phyloP scores from a whole-genome alignment of 371 early-diverging fungal genomes.

The Mortierella sp. region DNA sequence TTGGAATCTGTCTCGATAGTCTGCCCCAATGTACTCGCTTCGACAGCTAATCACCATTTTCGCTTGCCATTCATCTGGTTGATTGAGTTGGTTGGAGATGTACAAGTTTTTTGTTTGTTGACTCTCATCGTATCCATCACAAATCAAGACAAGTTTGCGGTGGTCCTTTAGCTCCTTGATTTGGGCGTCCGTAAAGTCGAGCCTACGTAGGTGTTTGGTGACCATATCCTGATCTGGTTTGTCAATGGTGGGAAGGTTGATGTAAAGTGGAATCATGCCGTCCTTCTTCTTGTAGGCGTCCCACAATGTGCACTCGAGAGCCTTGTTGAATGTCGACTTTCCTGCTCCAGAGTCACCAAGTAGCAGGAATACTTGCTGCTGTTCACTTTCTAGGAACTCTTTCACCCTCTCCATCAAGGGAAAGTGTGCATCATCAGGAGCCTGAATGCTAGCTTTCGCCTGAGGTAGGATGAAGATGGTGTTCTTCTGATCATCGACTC shows the following conservation, averaged over 20 bases:
- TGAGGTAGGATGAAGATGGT: conserved; percentile 10
- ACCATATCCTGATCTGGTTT: conserved; percentile 14
- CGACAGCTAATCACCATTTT: too few relatives aligned
- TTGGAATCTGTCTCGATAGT: too few relatives aligned
- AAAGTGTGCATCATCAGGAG: conserved; percentile 3
- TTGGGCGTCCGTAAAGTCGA: background rate
- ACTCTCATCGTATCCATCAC: too few relatives aligned
- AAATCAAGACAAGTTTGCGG: conserved; percentile 12
- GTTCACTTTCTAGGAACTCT: conserved; percentile 4
- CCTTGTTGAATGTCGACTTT: too few relatives aligned
- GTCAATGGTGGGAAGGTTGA: conserved; percentile 11
- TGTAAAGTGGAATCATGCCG: background rate
- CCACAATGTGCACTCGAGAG: too few relatives aligned
- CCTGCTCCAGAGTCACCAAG: background rate
- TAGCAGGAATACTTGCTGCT: conserved; percentile 13
- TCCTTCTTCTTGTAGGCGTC: too few relatives aligned
- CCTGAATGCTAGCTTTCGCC: conserved; percentile 9
- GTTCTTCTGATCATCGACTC: conserved; percentile 3
- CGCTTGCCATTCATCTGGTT: too few relatives aligned
- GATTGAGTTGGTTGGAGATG: too few relatives aligned
- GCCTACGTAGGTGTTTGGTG: background rate
- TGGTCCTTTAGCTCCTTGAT: conserved; percentile 5
- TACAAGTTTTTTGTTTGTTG: too few relatives aligned
- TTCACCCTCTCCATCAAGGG: conserved; percentile 10
- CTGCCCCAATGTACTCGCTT: too few relatives aligned